phyloP scores from a whole-genome alignment of 768 basidiomycete species.

The Lactarius trivialis region DNA sequence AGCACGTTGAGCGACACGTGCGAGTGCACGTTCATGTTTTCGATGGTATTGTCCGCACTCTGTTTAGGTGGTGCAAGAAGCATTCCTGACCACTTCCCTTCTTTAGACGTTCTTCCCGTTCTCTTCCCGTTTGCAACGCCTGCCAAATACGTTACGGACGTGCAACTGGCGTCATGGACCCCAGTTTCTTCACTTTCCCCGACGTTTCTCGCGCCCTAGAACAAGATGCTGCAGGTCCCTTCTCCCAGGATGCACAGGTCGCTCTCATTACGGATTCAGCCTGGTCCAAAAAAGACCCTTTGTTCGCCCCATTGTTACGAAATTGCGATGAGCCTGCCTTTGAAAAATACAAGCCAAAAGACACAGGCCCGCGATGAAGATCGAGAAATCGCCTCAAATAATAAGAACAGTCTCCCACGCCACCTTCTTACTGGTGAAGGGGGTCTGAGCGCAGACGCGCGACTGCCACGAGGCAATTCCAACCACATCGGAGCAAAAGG shows the following conservation, averaged over 20 bases:
- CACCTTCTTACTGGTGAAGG: neutral
- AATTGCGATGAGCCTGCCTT: neutral
- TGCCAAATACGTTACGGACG: slow-evolving; percentile 65
- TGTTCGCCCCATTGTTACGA: neutral
- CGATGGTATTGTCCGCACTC: slow-evolving; percentile 60
- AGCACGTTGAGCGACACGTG: slow-evolving; percentile 46
- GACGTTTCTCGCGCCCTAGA: neutral
- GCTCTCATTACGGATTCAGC: slow-evolving; percentile 3
- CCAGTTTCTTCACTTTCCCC: neutral
- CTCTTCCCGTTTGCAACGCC: slow-evolving; percentile 72
- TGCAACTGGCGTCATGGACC: slow-evolving; percentile 22
- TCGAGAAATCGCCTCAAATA: neutral
- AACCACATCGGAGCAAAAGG: neutral
- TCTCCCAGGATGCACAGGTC: slow-evolving; percentile 1
- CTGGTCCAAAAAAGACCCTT: too few relatives aligned
- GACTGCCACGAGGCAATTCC: neutral
- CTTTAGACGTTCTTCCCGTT: slow-evolving; percentile 60
- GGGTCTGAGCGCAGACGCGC: neutral
- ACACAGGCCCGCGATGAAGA: neutral
- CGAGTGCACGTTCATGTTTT: slow-evolving; percentile 87
- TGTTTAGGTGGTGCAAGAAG: slow-evolving; percentile 11
- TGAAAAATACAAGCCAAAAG: neutral
- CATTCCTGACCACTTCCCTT: neutral
- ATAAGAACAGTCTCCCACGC: neutral
- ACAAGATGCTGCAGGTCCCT: neutral